Evolutionary conservation across 2,329 filamentous ascomycete genomes (phyloP).

Genomic region (Cladorrhinum sp.): DNA sequence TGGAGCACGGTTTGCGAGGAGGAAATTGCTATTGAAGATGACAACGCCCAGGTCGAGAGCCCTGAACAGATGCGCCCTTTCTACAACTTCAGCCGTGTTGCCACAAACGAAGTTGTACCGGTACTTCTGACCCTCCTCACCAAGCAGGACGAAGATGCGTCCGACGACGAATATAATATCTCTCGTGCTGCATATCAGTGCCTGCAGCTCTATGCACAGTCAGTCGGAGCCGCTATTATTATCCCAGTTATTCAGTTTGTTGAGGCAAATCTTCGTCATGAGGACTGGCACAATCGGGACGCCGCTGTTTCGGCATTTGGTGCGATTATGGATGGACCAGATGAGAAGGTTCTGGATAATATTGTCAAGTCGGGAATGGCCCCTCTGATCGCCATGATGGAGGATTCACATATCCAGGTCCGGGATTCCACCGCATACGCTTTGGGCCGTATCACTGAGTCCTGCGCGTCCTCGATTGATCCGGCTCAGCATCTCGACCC

Average conservation of each 20-base stretch:
- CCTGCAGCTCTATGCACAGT: conserved; percentile 90
- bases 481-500: conserved; percentile 76
- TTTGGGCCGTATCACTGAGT: conserved; percentile 91
- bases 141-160: conserved; percentile 95
- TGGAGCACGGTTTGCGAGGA: conserved; percentile 99
- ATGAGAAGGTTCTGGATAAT: conserved; percentile 85
- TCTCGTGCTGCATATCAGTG: conserved; percentile 95
- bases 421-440: conserved; percentile 96
- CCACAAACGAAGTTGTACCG: conserved; percentile 89
- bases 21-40: conserved; percentile 95
- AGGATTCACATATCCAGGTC: conserved; percentile 83
- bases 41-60: conserved; percentile 75
- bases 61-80: conserved; percentile 83
- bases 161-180: conserved; percentile 96
- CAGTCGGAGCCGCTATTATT: conserved; percentile 80
- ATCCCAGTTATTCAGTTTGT: conserved; percentile 86
- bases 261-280: conserved; percentile 81
- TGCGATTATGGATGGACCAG: conserved; percentile 97
- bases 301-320: conserved; percentile 96
- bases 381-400: conserved; percentile 87
- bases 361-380: conserved; percentile 94
- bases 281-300: conserved; percentile 94
- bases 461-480: conserved; percentile 88
- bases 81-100: conserved; percentile 93
- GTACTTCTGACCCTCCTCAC: conserved; percentile 85